These are phyloP conservation scores for Boechera stricta DNA, from an alignment of 345 rosid genomes.

Conservation along the genomic window DNA sequence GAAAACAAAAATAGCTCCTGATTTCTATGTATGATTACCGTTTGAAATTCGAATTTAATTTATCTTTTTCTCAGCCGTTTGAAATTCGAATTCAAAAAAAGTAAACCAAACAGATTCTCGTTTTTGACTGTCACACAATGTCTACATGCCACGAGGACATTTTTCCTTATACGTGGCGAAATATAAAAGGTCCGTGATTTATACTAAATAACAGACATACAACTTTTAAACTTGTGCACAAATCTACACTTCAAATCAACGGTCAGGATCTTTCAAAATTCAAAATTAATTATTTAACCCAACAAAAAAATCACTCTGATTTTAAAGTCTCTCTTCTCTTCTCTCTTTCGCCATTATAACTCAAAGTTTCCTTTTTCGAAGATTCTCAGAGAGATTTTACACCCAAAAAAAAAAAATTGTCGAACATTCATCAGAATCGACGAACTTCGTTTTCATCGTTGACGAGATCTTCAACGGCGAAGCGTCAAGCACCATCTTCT, in stretches of 20 bases:
- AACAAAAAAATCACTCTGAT: constrained; percentile 14
- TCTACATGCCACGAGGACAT: not conserved
- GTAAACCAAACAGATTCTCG: not conserved
- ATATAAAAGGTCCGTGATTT: not conserved
- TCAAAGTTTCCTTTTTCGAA: not conserved
- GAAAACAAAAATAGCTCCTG: constrained; percentile 29
- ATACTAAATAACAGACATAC: not conserved
- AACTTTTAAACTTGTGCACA: constrained; percentile 6
- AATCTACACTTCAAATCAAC: constrained; percentile 34
- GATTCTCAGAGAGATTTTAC: constrained; percentile 26
- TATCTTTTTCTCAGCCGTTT: constrained; percentile 22
- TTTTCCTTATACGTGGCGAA: constrained; percentile 33
- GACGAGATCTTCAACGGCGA: constrained; percentile 41
- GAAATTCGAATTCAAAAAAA: constrained; percentile 46
- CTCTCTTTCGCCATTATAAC: constrained; percentile 27
- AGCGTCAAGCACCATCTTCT: constrained; percentile 40
- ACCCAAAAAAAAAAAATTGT: constrained; percentile 17
- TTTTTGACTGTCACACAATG: constrained; percentile 20
- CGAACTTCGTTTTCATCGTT: constrained; percentile 43
- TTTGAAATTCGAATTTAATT: constrained; percentile 43
- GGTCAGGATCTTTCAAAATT: constrained; percentile 27
- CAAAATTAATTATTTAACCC: constrained; percentile 28
- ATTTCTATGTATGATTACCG: constrained; percentile 40
- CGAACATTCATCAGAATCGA: constrained; percentile 30
- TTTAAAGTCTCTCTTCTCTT: constrained; percentile 6